These are phyloP conservation scores for Solanum ossicruentum DNA, from an alignment of 257 asterid species.

Conservation along the genomic window DNA sequence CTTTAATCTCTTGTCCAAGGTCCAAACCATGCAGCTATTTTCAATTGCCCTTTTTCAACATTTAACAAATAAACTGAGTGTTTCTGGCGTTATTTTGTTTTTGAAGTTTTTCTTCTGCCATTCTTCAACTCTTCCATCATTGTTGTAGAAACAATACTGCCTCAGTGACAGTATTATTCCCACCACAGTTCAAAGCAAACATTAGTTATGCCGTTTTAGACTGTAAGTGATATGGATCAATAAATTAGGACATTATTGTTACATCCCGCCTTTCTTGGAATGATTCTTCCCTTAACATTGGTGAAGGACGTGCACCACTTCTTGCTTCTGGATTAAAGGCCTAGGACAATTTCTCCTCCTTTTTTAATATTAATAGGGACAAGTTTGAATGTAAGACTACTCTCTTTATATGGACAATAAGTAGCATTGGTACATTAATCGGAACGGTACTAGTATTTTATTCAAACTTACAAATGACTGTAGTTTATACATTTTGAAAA, in stretches of 20 bases:
- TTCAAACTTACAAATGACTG: neutral
- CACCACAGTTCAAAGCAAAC: neutral
- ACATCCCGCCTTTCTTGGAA: neutral
- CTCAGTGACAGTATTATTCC: neutral
- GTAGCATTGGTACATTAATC: neutral
- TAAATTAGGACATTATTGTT: neutral
- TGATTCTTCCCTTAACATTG: neutral
- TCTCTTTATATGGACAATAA: neutral
- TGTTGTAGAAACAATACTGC: neutral
- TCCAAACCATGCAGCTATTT: neutral
- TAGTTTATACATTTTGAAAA: neutral
- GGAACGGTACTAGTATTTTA: neutral
- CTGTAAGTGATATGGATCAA: neutral
- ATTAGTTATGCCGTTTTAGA: neutral
- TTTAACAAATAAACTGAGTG: neutral
- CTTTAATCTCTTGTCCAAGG: neutral
- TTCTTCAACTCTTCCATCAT: neutral
- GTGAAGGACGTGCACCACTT: neutral
- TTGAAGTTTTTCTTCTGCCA: neutral
- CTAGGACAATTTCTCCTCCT: neutral
- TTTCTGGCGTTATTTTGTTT: neutral
- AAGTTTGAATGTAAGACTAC: neutral
- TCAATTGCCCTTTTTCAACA: neutral
- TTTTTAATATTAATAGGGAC: neutral
- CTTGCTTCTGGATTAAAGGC: neutral